Percentiles rank a stretch among this genome's conserved stretches.
Evolutionary conservation across 148 eudicot species (phyloP).

Genomic region (Silene latifolia): DNA sequence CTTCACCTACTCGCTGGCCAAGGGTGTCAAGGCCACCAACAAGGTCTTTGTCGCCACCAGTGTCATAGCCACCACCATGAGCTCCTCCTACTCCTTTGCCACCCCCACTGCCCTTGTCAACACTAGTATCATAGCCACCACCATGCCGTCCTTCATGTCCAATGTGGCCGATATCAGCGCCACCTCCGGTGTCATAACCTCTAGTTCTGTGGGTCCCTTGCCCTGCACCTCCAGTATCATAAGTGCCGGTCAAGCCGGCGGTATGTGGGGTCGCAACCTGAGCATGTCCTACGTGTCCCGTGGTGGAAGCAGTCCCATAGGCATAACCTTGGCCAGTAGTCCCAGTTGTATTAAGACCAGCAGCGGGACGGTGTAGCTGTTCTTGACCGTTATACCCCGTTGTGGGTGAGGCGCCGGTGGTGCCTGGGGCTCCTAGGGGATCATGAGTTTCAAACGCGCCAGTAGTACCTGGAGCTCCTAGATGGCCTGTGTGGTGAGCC

Average conservation of each 20-base stretch:
- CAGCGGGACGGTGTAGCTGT: neutral
- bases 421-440: conserved; percentile 24
- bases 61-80: neutral
- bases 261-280: conserved; percentile 7
- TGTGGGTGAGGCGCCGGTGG: conserved; percentile 24
- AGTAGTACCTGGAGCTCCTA: conserved; percentile 18
- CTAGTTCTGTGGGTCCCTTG: neutral
- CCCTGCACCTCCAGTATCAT: neutral
- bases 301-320: conserved; percentile 12
- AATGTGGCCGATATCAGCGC: neutral
- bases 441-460: conserved; percentile 13
- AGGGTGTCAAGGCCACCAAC: no score
- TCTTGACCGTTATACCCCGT: conserved; percentile 1
- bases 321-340: conserved; percentile 1
- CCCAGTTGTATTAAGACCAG: neutral
- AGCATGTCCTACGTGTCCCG: conserved; percentile 8
- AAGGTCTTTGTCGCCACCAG: neutral
- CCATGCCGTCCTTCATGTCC: neutral
- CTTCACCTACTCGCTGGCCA: neutral
- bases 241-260: neutral
- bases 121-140: neutral
- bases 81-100: neutral
- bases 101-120: neutral
- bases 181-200: conserved; percentile 12
- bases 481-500: neutral